Percentiles rank a stretch among this genome's conserved stretches.
phyloP scores from a whole-genome alignment of 768 basidiomycete genomes.

The Pisolithus marmoratus region DNA sequence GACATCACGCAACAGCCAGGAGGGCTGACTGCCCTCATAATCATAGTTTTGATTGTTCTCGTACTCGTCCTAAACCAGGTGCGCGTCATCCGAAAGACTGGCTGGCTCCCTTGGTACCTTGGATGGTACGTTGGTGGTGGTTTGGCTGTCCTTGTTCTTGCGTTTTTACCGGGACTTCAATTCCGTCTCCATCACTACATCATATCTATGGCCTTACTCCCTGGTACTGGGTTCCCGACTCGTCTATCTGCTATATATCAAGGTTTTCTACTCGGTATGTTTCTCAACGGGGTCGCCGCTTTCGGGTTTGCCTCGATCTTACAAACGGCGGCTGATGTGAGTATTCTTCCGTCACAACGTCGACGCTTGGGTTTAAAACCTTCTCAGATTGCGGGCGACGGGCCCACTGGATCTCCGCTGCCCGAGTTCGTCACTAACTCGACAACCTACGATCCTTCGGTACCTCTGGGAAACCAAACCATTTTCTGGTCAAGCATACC shows the following conservation, averaged over 20 bases:
- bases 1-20: slow-evolving; percentile 64
- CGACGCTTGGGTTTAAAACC: not conserved
- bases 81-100: slow-evolving; percentile 78
- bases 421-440: slow-evolving; percentile 73
- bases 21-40: slow-evolving; percentile 59
- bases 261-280: slow-evolving; percentile 77
- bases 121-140: slow-evolving; percentile 70
- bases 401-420: slow-evolving; percentile 58
- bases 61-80: slow-evolving; percentile 67
- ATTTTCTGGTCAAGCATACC: slow-evolving; percentile 53
- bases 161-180: slow-evolving; percentile 60
- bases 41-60: slow-evolving; percentile 59
- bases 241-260: slow-evolving; percentile 75
- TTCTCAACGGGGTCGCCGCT: slow-evolving; percentile 71
- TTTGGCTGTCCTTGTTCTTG: slow-evolving; percentile 57
- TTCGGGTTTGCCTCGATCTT: slow-evolving; percentile 79
- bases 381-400: slow-evolving; percentile 67
- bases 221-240: slow-evolving; percentile 78
- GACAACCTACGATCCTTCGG: slow-evolving; percentile 52
- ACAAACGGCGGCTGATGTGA: slow-evolving; percentile 66
- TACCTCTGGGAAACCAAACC: slow-evolving; percentile 48
- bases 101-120: slow-evolving; percentile 74
- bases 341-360: slow-evolving; percentile 13
- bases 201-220: slow-evolving; percentile 65
- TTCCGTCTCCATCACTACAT: slow-evolving; percentile 83